A percentile compares a stretch with the other conserved stretches of the same genome.
phyloP scores from a whole-genome alignment of 495 filamentous ascomycete species.

The Penicillium flavigenum region DNA sequence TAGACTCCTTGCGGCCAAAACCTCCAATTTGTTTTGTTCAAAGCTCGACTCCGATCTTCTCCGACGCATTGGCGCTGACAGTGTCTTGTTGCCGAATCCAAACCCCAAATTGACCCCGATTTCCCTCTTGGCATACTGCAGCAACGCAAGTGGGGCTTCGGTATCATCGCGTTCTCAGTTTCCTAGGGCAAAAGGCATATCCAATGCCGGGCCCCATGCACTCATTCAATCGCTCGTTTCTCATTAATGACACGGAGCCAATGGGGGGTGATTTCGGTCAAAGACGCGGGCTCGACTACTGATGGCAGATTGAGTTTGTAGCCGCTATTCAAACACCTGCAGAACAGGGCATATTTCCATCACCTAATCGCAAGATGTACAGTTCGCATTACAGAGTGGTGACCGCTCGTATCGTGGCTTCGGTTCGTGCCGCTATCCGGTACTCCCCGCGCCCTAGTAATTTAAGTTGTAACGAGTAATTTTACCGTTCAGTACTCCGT shows the following conservation, averaged over 20 bases:
- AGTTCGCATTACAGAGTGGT: too few relatives aligned
- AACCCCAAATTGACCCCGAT: conserved; percentile 17
- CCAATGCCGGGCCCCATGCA: conserved; percentile 24
- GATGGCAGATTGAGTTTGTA: too few relatives aligned
- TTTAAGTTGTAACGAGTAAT: too few relatives aligned
- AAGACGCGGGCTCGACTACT: not conserved
- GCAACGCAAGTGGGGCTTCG: conserved; percentile 25
- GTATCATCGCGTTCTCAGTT: not conserved
- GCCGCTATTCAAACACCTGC: too few relatives aligned
- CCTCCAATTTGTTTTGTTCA: conserved; percentile 2
- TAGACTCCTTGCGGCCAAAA: conserved; percentile 7
- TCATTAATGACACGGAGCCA: conserved; percentile 27
- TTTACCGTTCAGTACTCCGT: too few relatives aligned
- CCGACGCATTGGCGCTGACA: conserved; percentile 8
- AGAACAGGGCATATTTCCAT: too few relatives aligned
- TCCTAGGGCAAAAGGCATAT: conserved; percentile 26
- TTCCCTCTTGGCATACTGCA: conserved; percentile 23
- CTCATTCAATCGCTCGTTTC: conserved; percentile 7
- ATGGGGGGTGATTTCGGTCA: conserved; percentile 18
- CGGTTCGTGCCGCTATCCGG: too few relatives aligned
- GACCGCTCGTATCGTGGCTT: too few relatives aligned
- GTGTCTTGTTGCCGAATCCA: not conserved
- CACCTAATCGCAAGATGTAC: too few relatives aligned
- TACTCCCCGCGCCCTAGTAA: too few relatives aligned
- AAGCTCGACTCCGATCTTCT: conserved; percentile 17